These are phyloP conservation scores for Thalassiosira mediterranea DNA, from an alignment of 352 stramenopile species.

Conservation along the genomic window DNA sequence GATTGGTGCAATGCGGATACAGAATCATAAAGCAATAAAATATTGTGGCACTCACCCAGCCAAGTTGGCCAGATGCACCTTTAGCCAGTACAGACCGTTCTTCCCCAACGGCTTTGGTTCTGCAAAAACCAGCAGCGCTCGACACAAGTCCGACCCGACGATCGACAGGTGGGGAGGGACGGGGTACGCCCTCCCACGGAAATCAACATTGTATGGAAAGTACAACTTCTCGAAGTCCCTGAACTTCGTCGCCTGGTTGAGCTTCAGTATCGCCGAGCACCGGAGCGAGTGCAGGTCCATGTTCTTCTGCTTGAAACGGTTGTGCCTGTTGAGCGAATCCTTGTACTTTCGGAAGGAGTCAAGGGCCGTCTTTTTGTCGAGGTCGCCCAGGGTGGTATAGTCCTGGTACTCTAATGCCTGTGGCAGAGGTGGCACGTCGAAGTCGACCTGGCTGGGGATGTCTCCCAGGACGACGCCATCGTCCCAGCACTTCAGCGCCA, in stretches of 20 bases:
- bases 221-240: constrained; percentile 96
- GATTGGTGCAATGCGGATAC: too few relatives aligned
- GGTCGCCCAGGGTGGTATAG: constrained; percentile 84
- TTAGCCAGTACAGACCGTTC: constrained; percentile 96
- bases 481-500: constrained; percentile 91
- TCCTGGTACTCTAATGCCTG: constrained; percentile 53
- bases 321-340: constrained; percentile 62
- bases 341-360: constrained; percentile 59
- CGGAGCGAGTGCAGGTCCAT: constrained; percentile 92
- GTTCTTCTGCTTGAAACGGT: constrained; percentile 81
- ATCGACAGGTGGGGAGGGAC: constrained; percentile 99
- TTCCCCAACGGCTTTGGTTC: constrained; percentile 93
- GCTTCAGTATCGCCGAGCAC: constrained; percentile 94
- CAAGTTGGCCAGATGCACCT: constrained; percentile 95
- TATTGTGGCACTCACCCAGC: constrained; percentile 65
- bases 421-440: constrained; percentile 69
- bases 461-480: constrained; percentile 91
- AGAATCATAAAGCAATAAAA: too few relatives aligned
- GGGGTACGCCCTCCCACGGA: constrained; percentile 97
- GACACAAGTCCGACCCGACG: constrained; percentile 97
- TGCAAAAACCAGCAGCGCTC: constrained; percentile 94
- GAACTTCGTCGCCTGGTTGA: constrained; percentile 95
- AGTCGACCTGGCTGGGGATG: constrained; percentile 87
- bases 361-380: constrained; percentile 72
- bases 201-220: constrained; percentile 99